Evolutionary conservation across 2,329 filamentous ascomycete genomes (phyloP).

Genomic region (Bertia moriformis): DNA sequence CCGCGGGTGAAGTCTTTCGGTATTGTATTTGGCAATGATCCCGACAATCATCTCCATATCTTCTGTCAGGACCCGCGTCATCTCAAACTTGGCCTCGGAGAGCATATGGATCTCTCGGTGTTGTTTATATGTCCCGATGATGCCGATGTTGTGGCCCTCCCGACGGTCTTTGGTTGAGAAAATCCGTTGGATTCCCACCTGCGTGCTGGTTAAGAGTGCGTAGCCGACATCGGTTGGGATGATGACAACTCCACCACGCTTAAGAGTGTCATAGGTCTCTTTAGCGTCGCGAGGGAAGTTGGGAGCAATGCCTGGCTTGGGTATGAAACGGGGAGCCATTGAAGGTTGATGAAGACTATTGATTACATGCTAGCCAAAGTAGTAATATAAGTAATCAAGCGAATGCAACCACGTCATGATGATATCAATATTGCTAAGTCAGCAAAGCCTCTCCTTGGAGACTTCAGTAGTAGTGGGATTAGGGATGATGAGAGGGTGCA

Average conservation of each 20-base stretch:
- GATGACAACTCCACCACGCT: conserved; percentile 8
- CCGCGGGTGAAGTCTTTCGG: no score
- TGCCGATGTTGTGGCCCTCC: conserved; percentile 7
- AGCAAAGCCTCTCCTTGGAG: no score
- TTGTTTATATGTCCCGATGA: conserved; percentile 8
- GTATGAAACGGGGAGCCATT: no score
- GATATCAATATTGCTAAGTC: no score
- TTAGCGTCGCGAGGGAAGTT: no score
- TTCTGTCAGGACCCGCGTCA: conserved; percentile 6
- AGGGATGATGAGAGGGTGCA: no score
- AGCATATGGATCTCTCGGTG: conserved; percentile 8
- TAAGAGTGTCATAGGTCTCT: conserved; percentile 6
- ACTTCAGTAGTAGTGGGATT: no score
- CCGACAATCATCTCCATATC: conserved; percentile 6
- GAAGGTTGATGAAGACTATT: no score
- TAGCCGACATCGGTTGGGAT: conserved; percentile 12
- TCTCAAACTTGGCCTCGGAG: conserved; percentile 3
- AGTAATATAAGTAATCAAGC: no score
- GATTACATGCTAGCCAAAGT: no score
- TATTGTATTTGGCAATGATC: conserved; percentile 5
- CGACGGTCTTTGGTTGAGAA: conserved; percentile 10
- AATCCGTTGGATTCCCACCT: conserved; percentile 6
- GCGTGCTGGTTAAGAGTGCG: conserved; percentile 6
- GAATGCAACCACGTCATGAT: no score
- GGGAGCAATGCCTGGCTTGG: no score